phyloP scores from a whole-genome alignment of 2,329 filamentous ascomycete species.

The Botryosphaeria dothidea region DNA sequence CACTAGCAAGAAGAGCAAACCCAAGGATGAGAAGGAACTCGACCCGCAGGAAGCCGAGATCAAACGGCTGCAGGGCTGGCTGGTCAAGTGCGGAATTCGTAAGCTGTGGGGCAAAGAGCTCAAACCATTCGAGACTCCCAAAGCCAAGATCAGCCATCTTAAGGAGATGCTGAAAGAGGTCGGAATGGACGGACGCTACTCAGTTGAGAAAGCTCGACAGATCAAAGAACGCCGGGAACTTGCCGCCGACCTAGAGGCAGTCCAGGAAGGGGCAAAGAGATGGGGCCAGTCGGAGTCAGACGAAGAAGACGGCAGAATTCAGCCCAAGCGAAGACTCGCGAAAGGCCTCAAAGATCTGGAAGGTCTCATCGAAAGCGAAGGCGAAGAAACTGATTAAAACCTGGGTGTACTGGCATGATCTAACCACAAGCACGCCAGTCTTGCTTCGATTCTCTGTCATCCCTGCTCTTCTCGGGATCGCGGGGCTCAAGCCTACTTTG shows the following conservation, averaged over 20 bases:
- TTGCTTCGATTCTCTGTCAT: neutral
- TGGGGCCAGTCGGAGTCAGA: slow-evolving; percentile 62
- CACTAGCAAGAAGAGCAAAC: slow-evolving; percentile 33
- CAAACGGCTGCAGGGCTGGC: slow-evolving; percentile 82
- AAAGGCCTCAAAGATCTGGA: slow-evolving; percentile 23
- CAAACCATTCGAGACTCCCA: slow-evolving; percentile 69
- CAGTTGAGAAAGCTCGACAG: slow-evolving; percentile 76
- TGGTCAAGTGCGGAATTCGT: slow-evolving; percentile 86
- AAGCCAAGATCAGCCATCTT: slow-evolving; percentile 81
- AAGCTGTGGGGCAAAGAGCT: slow-evolving; percentile 91
- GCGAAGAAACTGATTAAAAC: slow-evolving; percentile 16
- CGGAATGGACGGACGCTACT: slow-evolving; percentile 89
- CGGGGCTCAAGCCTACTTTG: no score
- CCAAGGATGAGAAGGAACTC: slow-evolving; percentile 44
- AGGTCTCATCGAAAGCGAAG: slow-evolving; percentile 22
- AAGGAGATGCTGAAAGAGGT: slow-evolving; percentile 74
- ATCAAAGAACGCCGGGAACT: slow-evolving; percentile 89
- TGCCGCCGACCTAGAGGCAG: slow-evolving; percentile 77
- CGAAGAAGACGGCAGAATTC: slow-evolving; percentile 24
- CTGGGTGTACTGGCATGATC: neutral
- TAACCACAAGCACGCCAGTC: neutral
- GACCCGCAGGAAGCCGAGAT: slow-evolving; percentile 75
- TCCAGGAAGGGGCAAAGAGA: slow-evolving; percentile 75
- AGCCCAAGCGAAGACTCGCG: slow-evolving; percentile 24
- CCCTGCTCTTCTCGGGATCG: neutral